Evolutionary conservation across 371 early-diverging fungal genomes (phyloP), one percentile per base, ranked within the genome.

Genomic region (Mucor saturninus): DNA sequence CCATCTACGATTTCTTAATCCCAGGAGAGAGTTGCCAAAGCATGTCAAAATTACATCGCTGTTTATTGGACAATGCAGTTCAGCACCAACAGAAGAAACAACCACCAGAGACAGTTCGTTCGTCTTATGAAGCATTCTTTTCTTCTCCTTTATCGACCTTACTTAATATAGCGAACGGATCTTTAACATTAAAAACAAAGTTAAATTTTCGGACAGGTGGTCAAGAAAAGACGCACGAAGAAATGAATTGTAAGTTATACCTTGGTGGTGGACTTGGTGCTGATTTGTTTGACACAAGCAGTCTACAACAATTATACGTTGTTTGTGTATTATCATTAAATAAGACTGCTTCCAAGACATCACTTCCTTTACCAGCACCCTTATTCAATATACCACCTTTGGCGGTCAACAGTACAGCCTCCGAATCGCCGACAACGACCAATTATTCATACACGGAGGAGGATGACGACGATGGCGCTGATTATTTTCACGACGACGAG

Each of bases 241-340:
- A 56, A 31, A 60, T 66, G 61, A 11, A 56, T 37, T 55, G 62
- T 32, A 43, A 59, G 7, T 62, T 69, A 28, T 69, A 69, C 55
- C 37, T 69, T 1, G 70, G 70, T 11, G 70, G 70, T 31, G 70
- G 65, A 1, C 58, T 69, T 28, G 69, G 69, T 5, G 69, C 65
- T 2, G 69, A 69, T 43, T 45, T 69, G 7, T 57, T 69, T 35
- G 45, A 69, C 9, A 21, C 42, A 3, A 11, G 14, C 0, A 60
- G 35, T 14, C 28, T 64, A 3, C 45, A 54, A 6, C 53, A 57
- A 7, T 29, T 69, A 4, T 69, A 69, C 31, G 61, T 69, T 50
- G 69, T 69, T 5, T 69, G 69, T 42, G 14, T 65, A 5, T 10
- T 57, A 5, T 40, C 65, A 15, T 60, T 60, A 3, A 7, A 8